Evolutionary conservation across 2,329 filamentous ascomycete species (phyloP).

Genomic region (Neonectria faginata): DNA sequence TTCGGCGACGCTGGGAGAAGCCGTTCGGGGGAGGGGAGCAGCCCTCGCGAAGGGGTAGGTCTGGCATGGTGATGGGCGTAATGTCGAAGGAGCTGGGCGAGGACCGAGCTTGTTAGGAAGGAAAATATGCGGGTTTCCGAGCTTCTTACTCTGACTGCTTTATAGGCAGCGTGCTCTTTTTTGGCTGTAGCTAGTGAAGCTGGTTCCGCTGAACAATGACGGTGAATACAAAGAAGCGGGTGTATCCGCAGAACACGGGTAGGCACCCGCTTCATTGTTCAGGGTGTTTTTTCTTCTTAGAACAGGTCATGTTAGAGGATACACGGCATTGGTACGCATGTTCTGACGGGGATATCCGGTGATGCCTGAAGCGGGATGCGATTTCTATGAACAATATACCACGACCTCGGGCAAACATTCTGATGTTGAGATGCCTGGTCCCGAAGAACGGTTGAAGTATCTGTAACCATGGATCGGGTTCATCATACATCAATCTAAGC

Average conservation of each 20-base stretch:
- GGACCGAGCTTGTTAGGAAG: background rate
- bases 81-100: background rate
- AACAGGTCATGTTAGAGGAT: background rate
- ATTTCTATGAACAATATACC: background rate
- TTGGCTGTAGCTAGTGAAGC: background rate
- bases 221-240: background rate
- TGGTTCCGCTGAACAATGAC: background rate
- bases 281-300: background rate
- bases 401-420: too few species aligned
- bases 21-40: fast-evolving
- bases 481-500: background rate
- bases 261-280: background rate
- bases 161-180: too few species aligned
- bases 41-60: background rate
- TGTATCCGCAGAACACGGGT: background rate
- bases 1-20: background rate
- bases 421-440: background rate
- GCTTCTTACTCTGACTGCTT: too few species aligned
- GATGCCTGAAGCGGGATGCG: background rate
- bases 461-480: background rate
- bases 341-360: background rate
- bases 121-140: too few species aligned
- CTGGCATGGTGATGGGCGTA: background rate
- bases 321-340: background rate
- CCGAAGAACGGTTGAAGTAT: background rate